These are phyloP conservation scores for Penstemon eatonii DNA, from an alignment of 257 asterid genomes.

Conservation along the genomic window DNA sequence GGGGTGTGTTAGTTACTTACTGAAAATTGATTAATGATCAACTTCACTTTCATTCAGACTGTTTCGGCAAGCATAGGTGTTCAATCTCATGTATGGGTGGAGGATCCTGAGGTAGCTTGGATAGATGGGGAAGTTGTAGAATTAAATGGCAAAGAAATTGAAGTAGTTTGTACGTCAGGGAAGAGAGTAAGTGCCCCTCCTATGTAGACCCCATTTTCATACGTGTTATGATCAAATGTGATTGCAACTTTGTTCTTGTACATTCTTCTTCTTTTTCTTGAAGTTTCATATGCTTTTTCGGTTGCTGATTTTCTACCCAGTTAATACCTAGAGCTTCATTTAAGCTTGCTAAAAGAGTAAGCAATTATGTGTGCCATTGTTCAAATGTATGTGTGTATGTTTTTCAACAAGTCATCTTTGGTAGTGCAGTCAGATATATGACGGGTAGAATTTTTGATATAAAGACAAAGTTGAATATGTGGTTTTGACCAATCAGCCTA, in stretches of 20 bases:
- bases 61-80: slow-evolving; percentile 55
- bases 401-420: too few species aligned
- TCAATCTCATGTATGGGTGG: slow-evolving; percentile 96
- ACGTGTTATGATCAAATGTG: slow-evolving; percentile 1
- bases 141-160: slow-evolving; percentile 63
- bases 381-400: neutral
- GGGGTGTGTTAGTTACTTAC: neutral
- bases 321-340: neutral
- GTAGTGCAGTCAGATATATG: too few species aligned
- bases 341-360: neutral
- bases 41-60: slow-evolving; percentile 51
- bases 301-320: neutral
- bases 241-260: neutral
- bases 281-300: neutral
- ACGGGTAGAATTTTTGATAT: too few species aligned
- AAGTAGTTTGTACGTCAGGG: slow-evolving; percentile 65
- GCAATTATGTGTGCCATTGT: neutral
- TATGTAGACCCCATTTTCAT: neutral
- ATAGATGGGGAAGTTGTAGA: slow-evolving; percentile 73
- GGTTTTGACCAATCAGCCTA: too few species aligned
- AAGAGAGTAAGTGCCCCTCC: slow-evolving; percentile 56
- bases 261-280: neutral
- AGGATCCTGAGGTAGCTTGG: slow-evolving; percentile 91
- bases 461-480: too few species aligned
- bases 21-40: slow-evolving; percentile 14